A percentile compares a stretch with the other conserved stretches of the same genome.
phyloP scores from a whole-genome alignment of 176 grass and related monocot species.

The Aechmea fasciata region DNA sequence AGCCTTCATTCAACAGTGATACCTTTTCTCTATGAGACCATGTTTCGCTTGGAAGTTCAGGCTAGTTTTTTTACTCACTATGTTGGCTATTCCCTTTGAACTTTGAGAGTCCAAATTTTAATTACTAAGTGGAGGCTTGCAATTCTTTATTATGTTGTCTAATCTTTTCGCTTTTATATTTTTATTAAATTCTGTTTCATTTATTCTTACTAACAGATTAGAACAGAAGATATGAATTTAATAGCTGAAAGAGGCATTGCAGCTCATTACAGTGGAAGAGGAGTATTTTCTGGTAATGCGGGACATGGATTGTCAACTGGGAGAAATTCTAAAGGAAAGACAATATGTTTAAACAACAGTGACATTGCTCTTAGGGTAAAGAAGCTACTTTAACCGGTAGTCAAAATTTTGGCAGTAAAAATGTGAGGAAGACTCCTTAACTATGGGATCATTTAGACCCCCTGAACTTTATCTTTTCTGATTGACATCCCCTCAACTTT shows the following conservation, averaged over 20 bases:
- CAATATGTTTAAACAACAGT: slow-evolving; percentile 65
- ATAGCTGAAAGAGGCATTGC: slow-evolving; percentile 99
- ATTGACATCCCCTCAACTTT: no score
- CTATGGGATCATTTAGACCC: no score
- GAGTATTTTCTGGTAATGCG: slow-evolving; percentile 47
- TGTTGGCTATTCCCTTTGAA: neutral
- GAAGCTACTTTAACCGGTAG: slow-evolving; percentile 8
- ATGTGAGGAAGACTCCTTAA: no score
- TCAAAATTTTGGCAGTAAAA: no score
- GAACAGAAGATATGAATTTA: slow-evolving; percentile 97
- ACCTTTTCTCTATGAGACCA: slow-evolving; percentile 97
- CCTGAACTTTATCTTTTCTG: no score
- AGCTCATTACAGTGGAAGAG: slow-evolving; percentile 83
- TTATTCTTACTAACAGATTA: slow-evolving; percentile 48
- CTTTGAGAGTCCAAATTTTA: neutral
- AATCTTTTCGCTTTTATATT: neutral
- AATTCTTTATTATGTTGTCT: neutral
- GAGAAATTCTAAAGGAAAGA: slow-evolving; percentile 67
- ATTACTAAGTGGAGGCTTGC: neutral
- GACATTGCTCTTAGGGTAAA: slow-evolving; percentile 86
- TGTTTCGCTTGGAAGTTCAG: slow-evolving; percentile 98
- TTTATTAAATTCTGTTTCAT: slow-evolving; percentile 5
- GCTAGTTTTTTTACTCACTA: slow-evolving; percentile 5
- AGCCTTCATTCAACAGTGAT: slow-evolving; percentile 93
- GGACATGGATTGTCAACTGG: slow-evolving; percentile 49